Percentiles rank a stretch among this genome's conserved stretches.
phyloP scores from a whole-genome alignment of 306 rosid genomes.

The Prunus mongolica region DNA sequence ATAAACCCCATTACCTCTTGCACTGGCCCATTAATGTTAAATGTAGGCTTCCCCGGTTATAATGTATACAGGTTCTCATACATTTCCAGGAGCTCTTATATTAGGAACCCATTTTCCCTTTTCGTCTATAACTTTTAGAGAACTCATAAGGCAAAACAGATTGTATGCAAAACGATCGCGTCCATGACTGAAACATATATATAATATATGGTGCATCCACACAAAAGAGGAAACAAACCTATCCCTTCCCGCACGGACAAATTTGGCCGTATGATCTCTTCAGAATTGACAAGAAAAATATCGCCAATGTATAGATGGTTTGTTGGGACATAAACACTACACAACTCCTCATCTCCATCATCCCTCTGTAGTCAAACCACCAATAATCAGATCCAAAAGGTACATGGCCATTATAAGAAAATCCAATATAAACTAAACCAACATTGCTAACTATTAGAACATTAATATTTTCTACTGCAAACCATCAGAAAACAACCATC shows the following conservation, averaged over 20 bases:
- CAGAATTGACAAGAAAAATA: constrained; percentile 66
- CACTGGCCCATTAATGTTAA: not conserved
- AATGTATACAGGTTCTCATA: not conserved
- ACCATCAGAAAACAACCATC: not conserved
- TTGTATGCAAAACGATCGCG: not conserved
- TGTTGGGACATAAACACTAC: constrained; percentile 94
- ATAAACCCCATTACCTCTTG: not conserved
- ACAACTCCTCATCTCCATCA: constrained; percentile 80
- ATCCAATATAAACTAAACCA: not conserved
- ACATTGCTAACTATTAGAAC: not conserved
- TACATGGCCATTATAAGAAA: not conserved
- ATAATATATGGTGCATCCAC: not conserved
- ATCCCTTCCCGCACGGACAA: constrained; percentile 91
- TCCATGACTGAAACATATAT: not conserved
- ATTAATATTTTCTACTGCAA: not conserved
- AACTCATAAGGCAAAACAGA: not conserved
- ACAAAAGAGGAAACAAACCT: constrained; percentile 44
- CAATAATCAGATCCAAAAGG: constrained; percentile 6
- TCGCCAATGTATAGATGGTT: constrained; percentile 91
- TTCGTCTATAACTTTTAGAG: not conserved
- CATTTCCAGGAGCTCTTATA: not conserved
- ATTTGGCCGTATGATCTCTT: constrained; percentile 83
- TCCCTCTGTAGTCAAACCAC: constrained; percentile 50
- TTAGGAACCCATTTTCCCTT: not conserved
- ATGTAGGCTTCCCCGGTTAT: not conserved